A percentile compares a stretch with the other conserved stretches of the same genome.
phyloP scores from a whole-genome alignment of 805 yeast species.

The Tetrapisispora nanseiensis region DNA sequence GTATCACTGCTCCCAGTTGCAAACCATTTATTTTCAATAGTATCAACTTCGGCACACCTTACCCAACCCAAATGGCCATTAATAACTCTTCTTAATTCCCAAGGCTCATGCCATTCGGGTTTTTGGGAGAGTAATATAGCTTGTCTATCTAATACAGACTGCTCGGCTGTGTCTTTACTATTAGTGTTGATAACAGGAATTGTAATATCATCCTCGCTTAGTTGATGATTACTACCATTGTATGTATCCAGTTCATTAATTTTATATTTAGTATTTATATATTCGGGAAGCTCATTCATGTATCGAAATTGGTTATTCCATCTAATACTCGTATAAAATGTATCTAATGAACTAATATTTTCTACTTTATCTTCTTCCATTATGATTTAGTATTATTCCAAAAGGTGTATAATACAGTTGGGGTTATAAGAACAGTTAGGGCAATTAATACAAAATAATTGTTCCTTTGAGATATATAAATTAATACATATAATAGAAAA shows the following conservation, averaged over 20 bases:
- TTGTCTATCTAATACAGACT: conserved; percentile 20
- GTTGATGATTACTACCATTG: not conserved
- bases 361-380: not conserved
- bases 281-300: conserved; percentile 21
- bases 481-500: no score
- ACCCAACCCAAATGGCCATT: conserved; percentile 95
- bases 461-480: no score
- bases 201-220: not conserved
- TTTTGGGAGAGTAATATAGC: conserved; percentile 12
- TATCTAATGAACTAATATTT: conserved; percentile 14
- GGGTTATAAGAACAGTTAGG: no score
- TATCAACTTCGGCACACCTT: conserved; percentile 70
- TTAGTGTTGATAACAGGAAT: no score
- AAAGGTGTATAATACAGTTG: no score
- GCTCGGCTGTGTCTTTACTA: not conserved
- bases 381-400: not conserved
- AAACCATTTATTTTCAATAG: conserved; percentile 74
- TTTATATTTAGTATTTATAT: conserved; percentile 25
- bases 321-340: conserved; percentile 20
- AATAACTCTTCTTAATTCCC: conserved; percentile 65
- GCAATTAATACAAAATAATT: no score
- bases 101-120: conserved; percentile 46
- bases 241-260: conserved; percentile 2
- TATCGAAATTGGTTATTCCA: conserved; percentile 26
- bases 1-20: conserved; percentile 86